Conservation (phyloP, 257 asterid species). For the Solanum tarapatanum region DNA sequence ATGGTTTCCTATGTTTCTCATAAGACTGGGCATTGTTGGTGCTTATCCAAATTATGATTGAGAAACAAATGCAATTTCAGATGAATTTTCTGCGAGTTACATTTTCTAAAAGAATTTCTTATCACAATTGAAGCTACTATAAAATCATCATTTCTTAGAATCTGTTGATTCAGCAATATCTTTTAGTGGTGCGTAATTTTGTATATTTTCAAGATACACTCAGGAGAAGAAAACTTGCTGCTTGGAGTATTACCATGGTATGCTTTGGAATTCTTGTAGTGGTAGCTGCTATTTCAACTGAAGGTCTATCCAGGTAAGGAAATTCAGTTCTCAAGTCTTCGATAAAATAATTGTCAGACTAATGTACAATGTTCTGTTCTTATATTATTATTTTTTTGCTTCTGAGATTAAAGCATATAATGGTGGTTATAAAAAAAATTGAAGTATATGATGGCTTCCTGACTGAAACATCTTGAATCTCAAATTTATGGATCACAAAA, state of each 20-base stretch:
- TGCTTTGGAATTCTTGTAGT: conserved; percentile 18
- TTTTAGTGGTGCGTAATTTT: not conserved
- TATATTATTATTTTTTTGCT: not conserved
- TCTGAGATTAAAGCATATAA: not conserved
- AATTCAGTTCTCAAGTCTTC: not conserved
- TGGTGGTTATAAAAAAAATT: not conserved
- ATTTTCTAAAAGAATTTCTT: not conserved
- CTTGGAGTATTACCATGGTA: not conserved
- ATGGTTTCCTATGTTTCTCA: not conserved
- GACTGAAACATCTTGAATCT: not conserved
- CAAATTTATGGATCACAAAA: not conserved
- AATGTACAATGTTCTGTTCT: not conserved
- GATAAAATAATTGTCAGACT: not conserved
- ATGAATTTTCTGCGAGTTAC: not conserved
- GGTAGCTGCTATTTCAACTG: conserved; percentile 22
- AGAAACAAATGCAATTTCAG: not conserved
- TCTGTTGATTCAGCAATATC: not conserved
- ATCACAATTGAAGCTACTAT: not conserved
- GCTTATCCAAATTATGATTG: not conserved
- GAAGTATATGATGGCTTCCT: not conserved
- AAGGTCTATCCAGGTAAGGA: conserved; percentile 11
- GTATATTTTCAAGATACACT: not conserved
- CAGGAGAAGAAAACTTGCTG: not conserved
- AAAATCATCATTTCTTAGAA: not conserved
- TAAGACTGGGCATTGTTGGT: not conserved